These are phyloP conservation scores for Aureobasidium uvarum DNA, from an alignment of 2,329 filamentous ascomycete genomes.

Conservation along the genomic window DNA sequence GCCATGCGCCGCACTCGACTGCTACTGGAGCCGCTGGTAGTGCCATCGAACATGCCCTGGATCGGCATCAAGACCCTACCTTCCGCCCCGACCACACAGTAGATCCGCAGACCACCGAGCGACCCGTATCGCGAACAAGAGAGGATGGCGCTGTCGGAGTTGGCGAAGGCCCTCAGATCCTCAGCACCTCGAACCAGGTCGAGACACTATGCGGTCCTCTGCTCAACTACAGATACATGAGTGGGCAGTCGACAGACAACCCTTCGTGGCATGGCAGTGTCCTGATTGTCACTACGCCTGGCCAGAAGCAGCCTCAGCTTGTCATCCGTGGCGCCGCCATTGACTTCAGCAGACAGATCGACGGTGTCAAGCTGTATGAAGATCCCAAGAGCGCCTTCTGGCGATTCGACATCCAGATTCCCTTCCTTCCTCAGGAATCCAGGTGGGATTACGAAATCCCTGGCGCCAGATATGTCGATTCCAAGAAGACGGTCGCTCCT, in stretches of 20 bases:
- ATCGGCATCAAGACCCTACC: slow-evolving; percentile 16
- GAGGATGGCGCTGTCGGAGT: slow-evolving; percentile 38
- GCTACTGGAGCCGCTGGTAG: background rate
- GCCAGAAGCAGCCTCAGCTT: slow-evolving; percentile 61
- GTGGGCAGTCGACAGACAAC: slow-evolving; percentile 48
- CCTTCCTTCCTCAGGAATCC: slow-evolving; percentile 68
- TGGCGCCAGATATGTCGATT: slow-evolving; percentile 60
- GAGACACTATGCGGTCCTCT: slow-evolving; percentile 70
- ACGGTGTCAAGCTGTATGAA: slow-evolving; percentile 59
- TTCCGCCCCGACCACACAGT: slow-evolving; percentile 22
- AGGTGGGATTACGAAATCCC: slow-evolving; percentile 77
- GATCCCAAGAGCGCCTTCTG: slow-evolving; percentile 59
- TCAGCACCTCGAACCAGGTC: slow-evolving; percentile 43
- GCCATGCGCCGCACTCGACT: background rate
- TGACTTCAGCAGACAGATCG: slow-evolving; percentile 39
- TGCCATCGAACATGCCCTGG: slow-evolving; percentile 15
- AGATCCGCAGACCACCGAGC: background rate
- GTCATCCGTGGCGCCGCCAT: slow-evolving; percentile 50
- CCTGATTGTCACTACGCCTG: slow-evolving; percentile 74
- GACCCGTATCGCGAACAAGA: slow-evolving; percentile 16
- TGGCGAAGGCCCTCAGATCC: slow-evolving; percentile 45
- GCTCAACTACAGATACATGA: slow-evolving; percentile 75
- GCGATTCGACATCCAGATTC: slow-evolving; percentile 60
- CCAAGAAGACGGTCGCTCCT: slow-evolving; percentile 33
- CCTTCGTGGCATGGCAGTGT: slow-evolving; percentile 79